These are phyloP conservation scores for Stentor roeselii DNA, from an alignment of 73 alveolate genomes.

Conservation along the genomic window DNA sequence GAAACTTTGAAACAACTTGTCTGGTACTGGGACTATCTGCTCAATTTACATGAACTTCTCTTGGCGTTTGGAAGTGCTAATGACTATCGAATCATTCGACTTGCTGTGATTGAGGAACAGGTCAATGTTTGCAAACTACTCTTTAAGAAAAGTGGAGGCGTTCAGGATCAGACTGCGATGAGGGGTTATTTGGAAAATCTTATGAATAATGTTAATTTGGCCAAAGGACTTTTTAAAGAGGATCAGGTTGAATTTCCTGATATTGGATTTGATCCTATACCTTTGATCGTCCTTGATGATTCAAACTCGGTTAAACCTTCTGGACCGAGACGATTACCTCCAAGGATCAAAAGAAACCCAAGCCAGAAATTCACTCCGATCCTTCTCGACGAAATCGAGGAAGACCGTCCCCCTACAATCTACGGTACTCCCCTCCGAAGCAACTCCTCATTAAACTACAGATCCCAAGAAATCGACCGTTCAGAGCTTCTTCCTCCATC, in stretches of 20 bases:
- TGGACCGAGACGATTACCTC: not conserved
- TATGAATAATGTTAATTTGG: not conserved
- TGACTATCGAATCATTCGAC: not conserved
- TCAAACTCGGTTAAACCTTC: not conserved
- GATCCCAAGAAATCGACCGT: not conserved
- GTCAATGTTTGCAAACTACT: not conserved
- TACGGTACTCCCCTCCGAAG: not conserved
- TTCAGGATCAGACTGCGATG: not conserved
- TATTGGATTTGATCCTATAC: not conserved
- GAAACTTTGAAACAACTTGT: not conserved
- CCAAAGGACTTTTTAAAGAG: not conserved
- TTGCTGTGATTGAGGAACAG: not conserved
- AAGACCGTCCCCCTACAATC: not conserved
- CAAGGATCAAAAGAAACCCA: not conserved
- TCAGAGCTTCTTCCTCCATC: not conserved
- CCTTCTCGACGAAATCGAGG: not conserved
- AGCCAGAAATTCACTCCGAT: not conserved
- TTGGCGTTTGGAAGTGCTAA: not conserved
- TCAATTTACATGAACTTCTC: not conserved
- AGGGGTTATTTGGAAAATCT: not conserved
- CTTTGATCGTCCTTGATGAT: not conserved
- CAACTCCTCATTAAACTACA: not conserved
- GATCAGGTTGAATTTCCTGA: not conserved
- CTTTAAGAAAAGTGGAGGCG: not conserved
- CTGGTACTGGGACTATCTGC: not conserved